Percentiles rank a stretch among this genome's conserved stretches.
These are phyloP conservation scores for Roridomyces roridus DNA, from an alignment of 768 basidiomycete species.

Conservation along the genomic window DNA sequence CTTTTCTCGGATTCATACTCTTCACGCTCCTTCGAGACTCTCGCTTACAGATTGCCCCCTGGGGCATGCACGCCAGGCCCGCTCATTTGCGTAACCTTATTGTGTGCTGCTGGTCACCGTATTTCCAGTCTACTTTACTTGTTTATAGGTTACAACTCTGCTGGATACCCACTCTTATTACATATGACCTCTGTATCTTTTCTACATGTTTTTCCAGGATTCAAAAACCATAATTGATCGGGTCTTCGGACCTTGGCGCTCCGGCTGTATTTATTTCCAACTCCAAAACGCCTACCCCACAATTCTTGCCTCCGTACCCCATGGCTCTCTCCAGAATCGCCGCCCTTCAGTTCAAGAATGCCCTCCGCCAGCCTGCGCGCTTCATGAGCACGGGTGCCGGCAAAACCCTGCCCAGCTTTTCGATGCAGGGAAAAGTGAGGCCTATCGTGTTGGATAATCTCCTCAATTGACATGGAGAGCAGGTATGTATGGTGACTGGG, in stretches of 20 bases:
- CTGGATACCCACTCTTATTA: constrained; percentile 41
- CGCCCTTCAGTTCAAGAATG: constrained; percentile 13
- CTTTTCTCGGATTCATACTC: constrained; percentile 20
- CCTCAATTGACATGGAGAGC: too few species aligned
- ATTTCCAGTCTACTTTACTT: constrained; percentile 33
- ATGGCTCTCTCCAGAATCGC: constrained; percentile 17
- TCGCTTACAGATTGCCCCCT: constrained; percentile 17
- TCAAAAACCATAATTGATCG: too few species aligned
- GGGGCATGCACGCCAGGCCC: constrained; percentile 40
- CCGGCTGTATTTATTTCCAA: constrained; percentile 7
- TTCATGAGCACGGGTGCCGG: constrained; percentile 31
- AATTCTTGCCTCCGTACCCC: not conserved
- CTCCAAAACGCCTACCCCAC: not conserved
- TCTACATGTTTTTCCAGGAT: constrained; percentile 23
- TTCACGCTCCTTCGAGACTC: constrained; percentile 22
- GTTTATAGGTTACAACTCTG: constrained; percentile 32
- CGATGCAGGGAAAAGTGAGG: constrained; percentile 78
- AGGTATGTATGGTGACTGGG: constrained; percentile 94
- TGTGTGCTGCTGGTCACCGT: constrained; percentile 16
- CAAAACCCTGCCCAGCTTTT: constrained; percentile 75
- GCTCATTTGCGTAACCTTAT: constrained; percentile 36
- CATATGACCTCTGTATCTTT: constrained; percentile 44
- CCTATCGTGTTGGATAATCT: constrained; percentile 4
- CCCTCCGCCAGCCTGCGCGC: constrained; percentile 34
- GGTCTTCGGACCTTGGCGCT: too few species aligned